A percentile compares a stretch with the other conserved stretches of the same genome.
phyloP scores from a whole-genome alignment of 495 filamentous ascomycete species.

The Lepraria neglecta region DNA sequence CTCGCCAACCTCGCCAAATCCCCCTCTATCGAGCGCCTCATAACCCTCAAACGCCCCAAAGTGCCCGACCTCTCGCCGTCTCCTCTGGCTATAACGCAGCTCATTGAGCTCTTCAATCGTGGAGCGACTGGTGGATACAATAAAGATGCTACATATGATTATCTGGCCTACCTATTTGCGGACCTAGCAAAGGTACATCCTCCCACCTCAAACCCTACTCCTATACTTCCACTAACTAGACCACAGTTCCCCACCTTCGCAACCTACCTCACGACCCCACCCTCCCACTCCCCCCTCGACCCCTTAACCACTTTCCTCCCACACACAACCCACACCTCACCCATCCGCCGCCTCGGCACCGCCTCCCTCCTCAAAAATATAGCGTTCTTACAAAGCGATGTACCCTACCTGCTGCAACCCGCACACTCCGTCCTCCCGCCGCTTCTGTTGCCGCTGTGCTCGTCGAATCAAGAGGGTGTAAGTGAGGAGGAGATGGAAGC shows the following conservation, averaged over 20 bases:
- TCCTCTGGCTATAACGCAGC: slow-evolving; percentile 71
- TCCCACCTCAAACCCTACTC: not conserved
- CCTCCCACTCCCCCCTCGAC: slow-evolving; percentile 62
- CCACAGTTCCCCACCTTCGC: slow-evolving; percentile 43
- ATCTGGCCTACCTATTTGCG: slow-evolving; percentile 87
- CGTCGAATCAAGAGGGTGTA: slow-evolving; percentile 52
- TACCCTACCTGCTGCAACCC: slow-evolving; percentile 30
- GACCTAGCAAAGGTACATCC: slow-evolving; percentile 65
- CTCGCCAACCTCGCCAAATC: slow-evolving; percentile 86
- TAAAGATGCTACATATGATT: slow-evolving; percentile 81
- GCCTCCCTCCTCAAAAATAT: slow-evolving; percentile 91
- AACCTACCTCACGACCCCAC: slow-evolving; percentile 87
- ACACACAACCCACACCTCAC: slow-evolving; percentile 52
- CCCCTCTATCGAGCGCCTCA: slow-evolving; percentile 59
- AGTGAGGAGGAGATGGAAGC: slow-evolving; percentile 61
- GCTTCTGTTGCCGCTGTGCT: slow-evolving; percentile 64
- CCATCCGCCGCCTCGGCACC: slow-evolving; percentile 78
- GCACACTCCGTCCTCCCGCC: slow-evolving; percentile 74
- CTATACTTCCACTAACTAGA: not conserved
- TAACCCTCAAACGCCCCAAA: slow-evolving; percentile 54
- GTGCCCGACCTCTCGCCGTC: slow-evolving; percentile 57
- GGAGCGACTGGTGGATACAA: slow-evolving; percentile 77
- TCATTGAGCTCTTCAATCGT: slow-evolving; percentile 93
- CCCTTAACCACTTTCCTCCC: slow-evolving; percentile 45
- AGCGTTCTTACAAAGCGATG: slow-evolving; percentile 55